A percentile compares a stretch with the other conserved stretches of the same genome.
Conservation (phyloP, 2,329 filamentous ascomycete species). For the Alternaria tenuissima region DNA sequence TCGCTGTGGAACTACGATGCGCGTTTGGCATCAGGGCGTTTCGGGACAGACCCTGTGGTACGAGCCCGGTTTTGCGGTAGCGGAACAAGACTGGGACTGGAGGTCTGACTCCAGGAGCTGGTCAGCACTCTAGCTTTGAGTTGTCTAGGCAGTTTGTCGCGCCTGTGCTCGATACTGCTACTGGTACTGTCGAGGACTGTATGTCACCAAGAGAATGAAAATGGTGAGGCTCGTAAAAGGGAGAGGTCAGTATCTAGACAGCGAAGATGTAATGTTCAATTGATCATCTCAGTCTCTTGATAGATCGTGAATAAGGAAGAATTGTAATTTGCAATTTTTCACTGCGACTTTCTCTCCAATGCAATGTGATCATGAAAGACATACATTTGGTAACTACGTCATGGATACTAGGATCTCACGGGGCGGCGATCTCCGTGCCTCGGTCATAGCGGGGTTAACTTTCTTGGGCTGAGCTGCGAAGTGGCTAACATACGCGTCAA, state of each 20-base stretch:
- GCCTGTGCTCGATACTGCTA: neutral
- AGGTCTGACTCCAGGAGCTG: neutral
- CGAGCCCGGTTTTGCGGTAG: neutral
- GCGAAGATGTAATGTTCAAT: neutral
- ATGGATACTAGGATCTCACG: neutral
- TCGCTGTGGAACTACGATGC: neutral
- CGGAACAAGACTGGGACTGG: neutral
- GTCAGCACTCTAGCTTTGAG: neutral
- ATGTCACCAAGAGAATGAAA: neutral
- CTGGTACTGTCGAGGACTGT: neutral
- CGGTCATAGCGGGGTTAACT: slow-evolving; percentile 11
- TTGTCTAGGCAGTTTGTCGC: neutral
- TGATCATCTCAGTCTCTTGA: neutral
- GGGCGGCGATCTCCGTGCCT: slow-evolving; percentile 8
- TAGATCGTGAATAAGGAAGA: neutral
- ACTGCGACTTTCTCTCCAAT: neutral
- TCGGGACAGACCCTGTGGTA: neutral
- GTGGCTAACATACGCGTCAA: neutral
- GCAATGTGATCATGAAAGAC: neutral
- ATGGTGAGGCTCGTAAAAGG: neutral
- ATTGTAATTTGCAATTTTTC: neutral
- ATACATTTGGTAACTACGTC: slow-evolving; percentile 2
- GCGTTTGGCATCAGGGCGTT: neutral
- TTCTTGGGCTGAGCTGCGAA: neutral
- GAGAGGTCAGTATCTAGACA: too few species aligned